Evolutionary conservation across 2,329 filamentous ascomycete species (phyloP).

Genomic region (Apiospora malaysiana): DNA sequence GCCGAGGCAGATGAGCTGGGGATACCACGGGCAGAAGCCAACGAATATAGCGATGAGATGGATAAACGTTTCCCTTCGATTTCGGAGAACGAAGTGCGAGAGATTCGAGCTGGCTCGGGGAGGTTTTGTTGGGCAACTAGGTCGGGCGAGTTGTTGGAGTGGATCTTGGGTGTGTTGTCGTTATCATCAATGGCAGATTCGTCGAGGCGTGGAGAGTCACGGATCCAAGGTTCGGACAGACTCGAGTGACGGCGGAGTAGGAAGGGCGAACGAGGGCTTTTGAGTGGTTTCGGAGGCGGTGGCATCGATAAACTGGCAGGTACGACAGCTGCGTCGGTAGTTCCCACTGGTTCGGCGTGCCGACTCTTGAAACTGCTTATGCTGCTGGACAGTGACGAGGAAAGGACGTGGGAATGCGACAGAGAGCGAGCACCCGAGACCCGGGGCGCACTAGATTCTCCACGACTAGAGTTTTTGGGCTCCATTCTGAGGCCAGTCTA

Average conservation of each 20-base stretch:
- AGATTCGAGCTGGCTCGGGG: slow-evolving; percentile 55
- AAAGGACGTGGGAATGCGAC: slow-evolving; percentile 48
- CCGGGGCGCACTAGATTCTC: slow-evolving; percentile 28
- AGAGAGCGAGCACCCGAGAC: slow-evolving; percentile 32
- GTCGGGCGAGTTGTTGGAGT: slow-evolving; percentile 34
- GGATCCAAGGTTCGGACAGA: slow-evolving; percentile 47
- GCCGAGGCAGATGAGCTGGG: slow-evolving; percentile 58
- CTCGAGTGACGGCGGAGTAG: slow-evolving; percentile 51
- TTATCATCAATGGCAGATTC: slow-evolving; percentile 55
- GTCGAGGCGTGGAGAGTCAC: slow-evolving; percentile 38
- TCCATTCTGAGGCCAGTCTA: slow-evolving; percentile 20
- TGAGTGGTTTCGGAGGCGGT: slow-evolving; percentile 53
- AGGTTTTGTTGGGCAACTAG: slow-evolving; percentile 42
- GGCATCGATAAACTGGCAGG: slow-evolving; percentile 70
- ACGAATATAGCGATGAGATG: slow-evolving; percentile 74
- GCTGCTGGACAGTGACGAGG: slow-evolving; percentile 43
- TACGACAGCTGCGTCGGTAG: slow-evolving; percentile 61
- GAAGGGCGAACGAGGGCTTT: slow-evolving; percentile 48
- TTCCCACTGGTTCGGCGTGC: slow-evolving; percentile 60
- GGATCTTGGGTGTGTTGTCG: slow-evolving; percentile 53
- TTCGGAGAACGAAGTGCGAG: slow-evolving; percentile 53
- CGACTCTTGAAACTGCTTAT: slow-evolving; percentile 58
- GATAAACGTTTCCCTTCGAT: slow-evolving; percentile 70
- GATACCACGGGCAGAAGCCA: slow-evolving; percentile 64
- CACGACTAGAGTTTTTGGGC: slow-evolving; percentile 25